phyloP scores from a whole-genome alignment of 1,284 basidiomycete species.

The Phellinidium pouzarii region DNA sequence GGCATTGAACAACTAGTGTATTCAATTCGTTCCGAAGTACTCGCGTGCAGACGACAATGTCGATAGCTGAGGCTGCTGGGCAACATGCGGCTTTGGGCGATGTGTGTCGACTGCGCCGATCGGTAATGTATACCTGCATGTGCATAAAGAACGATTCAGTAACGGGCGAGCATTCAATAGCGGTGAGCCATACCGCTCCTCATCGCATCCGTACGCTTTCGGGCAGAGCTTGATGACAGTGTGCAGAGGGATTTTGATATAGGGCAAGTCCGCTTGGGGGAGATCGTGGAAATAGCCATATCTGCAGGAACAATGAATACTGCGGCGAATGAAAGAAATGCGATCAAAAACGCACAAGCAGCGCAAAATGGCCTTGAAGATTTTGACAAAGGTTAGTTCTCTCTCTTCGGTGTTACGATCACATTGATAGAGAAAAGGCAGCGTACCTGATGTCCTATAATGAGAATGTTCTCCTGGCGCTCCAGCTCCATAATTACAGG shows the following conservation, averaged over 20 bases:
- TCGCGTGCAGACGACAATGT: slow-evolving; percentile 23
- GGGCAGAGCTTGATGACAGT: slow-evolving; percentile 98
- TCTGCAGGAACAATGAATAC: slow-evolving; percentile 31
- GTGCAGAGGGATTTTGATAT: slow-evolving; percentile 95
- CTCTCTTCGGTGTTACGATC: too few relatives aligned
- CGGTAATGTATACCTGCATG: slow-evolving; percentile 67
- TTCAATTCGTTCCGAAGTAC: slow-evolving; percentile 23
- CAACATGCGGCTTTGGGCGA: slow-evolving; percentile 72
- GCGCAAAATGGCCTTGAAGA: slow-evolving; percentile 72
- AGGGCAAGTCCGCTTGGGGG: slow-evolving; percentile 90
- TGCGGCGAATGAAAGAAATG: background rate
- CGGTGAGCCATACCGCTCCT: slow-evolving; percentile 63
- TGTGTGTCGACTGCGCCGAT: slow-evolving; percentile 93
- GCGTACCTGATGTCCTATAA: slow-evolving; percentile 88
- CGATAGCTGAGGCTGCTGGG: slow-evolving; percentile 20
- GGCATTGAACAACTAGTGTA: background rate
- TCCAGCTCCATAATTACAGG: slow-evolving; percentile 99
- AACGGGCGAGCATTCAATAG: too few relatives aligned
- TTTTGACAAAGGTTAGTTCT: slow-evolving; percentile 11
- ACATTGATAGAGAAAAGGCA: background rate
- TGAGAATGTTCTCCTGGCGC: slow-evolving; percentile 93
- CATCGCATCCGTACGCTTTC: slow-evolving; percentile 97
- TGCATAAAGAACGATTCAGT: too few relatives aligned
- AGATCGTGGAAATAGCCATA: slow-evolving; percentile 95
- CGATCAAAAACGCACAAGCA: slow-evolving; percentile 56